Base-by-base conservation (phyloP, 768 basidiomycete species). In the Tylopilus vinaceipallidus region DNA sequence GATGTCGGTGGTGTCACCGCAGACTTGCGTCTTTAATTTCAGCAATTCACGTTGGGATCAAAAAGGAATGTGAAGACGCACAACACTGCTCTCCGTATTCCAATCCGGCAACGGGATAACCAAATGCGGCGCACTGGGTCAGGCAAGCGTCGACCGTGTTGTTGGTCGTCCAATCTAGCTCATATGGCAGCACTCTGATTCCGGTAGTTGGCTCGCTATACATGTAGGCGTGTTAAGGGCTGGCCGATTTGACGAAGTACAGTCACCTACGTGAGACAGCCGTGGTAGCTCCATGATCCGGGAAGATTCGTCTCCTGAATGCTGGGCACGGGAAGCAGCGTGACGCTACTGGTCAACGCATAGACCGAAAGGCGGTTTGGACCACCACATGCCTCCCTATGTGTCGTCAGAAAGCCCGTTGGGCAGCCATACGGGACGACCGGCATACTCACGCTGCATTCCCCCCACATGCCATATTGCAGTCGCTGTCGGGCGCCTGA, bases 51-150 rank as follows among this genome's bases (percentile, higher is more conserved):
- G 11, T 10, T 16, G 13, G 41, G 7, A 6, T 48, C 3, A 23
- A 20, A 16, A 26, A 14, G 45, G 6, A 48, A 22, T 24, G 17
- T 7, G 13, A 30, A 38, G 3, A 75, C 85, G 60, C 58, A 87
- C 86, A 90, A 72, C 88, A 91, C 59, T 89, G 84, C 53, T 83
- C 61, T 13, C 79, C 84, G 44, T 74, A 87, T 69, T 84, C 89
- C 52, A 84, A 71, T 22, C 86, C 88, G 24, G 82, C 81, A 34
- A 78, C 87, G 2, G 83, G 75, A 60, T 79, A 92, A 8, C 90
- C 90, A 55, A 81, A 90, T 1, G 75, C 73, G 13, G 81, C 75
- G 56, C 90, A 91, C 61, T 82, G 84, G 38, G 65, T 75, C 56
- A 90, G 71, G 60, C 90, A 92, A 2, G 75, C 75, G 1, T 76